Evolutionary conservation across 1,284 basidiomycete genomes (phyloP).

Genomic region (Boletus calvinii): DNA sequence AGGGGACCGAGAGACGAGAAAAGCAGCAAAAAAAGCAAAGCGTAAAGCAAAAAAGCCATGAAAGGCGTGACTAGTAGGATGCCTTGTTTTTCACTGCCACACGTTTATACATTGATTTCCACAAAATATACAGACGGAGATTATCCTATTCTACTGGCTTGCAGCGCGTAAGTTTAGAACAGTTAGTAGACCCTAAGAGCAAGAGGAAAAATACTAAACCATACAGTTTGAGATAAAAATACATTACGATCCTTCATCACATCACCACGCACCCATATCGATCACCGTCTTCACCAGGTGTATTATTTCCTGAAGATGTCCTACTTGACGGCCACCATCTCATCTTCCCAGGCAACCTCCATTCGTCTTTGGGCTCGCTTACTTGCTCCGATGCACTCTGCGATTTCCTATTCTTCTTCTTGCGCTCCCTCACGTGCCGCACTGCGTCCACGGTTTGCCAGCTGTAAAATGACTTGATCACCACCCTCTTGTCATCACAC

Average conservation of each 20-base stretch:
- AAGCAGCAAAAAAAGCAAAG: constrained; percentile 23
- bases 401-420: constrained; percentile 45
- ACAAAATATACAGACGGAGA: constrained; percentile 16
- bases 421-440: constrained; percentile 54
- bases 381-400: constrained; percentile 35
- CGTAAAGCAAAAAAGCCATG: constrained; percentile 23
- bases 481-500: constrained; percentile 68
- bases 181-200: constrained; percentile 14
- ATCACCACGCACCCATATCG: constrained; percentile 47
- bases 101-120: constrained; percentile 21
- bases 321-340: constrained; percentile 29
- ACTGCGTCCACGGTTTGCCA: constrained; percentile 84
- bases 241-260: constrained; percentile 30
- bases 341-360: constrained; percentile 14
- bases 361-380: constrained; percentile 27
- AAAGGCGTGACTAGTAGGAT: constrained; percentile 16
- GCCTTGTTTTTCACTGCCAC: not conserved
- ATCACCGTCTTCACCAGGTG: constrained; percentile 34
- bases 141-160: constrained; percentile 13
- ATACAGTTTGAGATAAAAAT: constrained; percentile 26
- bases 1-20: constrained; percentile 16
- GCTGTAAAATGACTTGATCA: constrained; percentile 82
- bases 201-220: constrained; percentile 17
- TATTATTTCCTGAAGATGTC: constrained; percentile 23
- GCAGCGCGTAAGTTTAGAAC: constrained; percentile 19